A percentile compares a stretch with the other conserved stretches of the same genome.
Conservation (phyloP, 768 basidiomycete species). For the Termitomyces sp. region DNA sequence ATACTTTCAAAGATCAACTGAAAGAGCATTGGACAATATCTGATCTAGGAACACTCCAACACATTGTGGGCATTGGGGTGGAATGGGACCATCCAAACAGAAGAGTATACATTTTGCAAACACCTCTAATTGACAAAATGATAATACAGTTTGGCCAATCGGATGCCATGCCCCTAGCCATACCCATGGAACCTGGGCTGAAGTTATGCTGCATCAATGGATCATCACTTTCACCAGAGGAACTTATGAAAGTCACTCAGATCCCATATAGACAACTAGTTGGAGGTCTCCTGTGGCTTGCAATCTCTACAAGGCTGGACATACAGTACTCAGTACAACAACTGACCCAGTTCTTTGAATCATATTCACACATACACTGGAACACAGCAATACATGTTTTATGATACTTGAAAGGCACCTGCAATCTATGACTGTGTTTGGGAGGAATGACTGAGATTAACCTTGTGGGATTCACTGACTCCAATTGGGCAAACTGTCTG, state of each 20-base stretch:
- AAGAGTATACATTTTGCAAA: conserved; percentile 19
- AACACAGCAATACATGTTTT: background rate
- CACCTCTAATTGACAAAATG: no score
- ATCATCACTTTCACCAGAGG: background rate
- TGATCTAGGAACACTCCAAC: background rate
- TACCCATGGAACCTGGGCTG: conserved; percentile 1
- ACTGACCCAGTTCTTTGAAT: background rate
- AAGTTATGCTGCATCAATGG: background rate
- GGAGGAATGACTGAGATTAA: no score
- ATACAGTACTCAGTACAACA: background rate
- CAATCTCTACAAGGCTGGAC: conserved; percentile 1
- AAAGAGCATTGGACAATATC: background rate
- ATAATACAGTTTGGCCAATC: conserved; percentile 17
- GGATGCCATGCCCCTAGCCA: conserved; percentile 8
- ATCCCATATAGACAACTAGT: background rate
- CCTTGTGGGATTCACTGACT: no score
- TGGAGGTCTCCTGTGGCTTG: background rate
- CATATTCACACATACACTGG: background rate
- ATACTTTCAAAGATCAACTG: background rate
- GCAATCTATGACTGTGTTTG: background rate
- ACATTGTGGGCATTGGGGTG: background rate
- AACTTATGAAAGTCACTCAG: no score
- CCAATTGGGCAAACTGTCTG: no score
- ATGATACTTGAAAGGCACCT: background rate
- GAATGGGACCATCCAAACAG: background rate